Evolutionary conservation across 495 filamentous ascomycete genomes (phyloP), one percentile per base, ranked within the genome.

Genomic region (Lepidopterella palustris): DNA sequence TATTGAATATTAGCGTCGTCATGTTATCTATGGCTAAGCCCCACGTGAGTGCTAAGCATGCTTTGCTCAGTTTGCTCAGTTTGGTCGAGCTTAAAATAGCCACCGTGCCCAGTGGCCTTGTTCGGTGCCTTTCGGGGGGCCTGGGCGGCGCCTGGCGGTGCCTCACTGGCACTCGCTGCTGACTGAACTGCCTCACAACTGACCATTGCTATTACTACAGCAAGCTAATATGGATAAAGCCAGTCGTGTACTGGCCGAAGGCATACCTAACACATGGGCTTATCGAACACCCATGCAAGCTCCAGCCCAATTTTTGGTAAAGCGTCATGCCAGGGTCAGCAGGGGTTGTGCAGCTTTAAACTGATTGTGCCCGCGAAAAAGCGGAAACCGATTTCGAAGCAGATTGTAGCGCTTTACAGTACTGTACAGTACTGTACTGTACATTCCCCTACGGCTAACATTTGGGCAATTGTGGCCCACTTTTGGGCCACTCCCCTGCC

Each of bases 161-260:
- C 48, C 48, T 51, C 23, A 51, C 48, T 51, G 23, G 48, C 48
- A 51, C 48, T 51, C 13, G 48, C 25, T 51, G 23, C 48, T 51
- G 48, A 23, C 48, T 51, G 23, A 51, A 51, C 48, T 51, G 48
- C 48, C 48, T 51, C 13, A 51, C 23, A 51, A 51, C 48, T 51
- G 13, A 51, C 45, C 23, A 51, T 53, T 28, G 23, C 53, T 55
- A 25, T 40, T 5, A 45, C 35, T 42, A 4, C 18, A 3, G 35
- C 10, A 42, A 42, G 35, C 35, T 42, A 42, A 3, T 13, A 42
- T 42, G 10, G 10, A 42, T 42, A 42, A 42, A 42, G 35, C 35
- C 9, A 42, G 35, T 42, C 35, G 10, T 3, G 9, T 4, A 42
- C 35, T 42, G 35, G 35, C n/a, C n/a, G n/a, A n/a, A n/a, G n/a